Evolutionary conservation across 169 alveolate species (phyloP), one percentile per base, ranked within the genome.

Genomic region (Plasmodium knowlesi): DNA sequence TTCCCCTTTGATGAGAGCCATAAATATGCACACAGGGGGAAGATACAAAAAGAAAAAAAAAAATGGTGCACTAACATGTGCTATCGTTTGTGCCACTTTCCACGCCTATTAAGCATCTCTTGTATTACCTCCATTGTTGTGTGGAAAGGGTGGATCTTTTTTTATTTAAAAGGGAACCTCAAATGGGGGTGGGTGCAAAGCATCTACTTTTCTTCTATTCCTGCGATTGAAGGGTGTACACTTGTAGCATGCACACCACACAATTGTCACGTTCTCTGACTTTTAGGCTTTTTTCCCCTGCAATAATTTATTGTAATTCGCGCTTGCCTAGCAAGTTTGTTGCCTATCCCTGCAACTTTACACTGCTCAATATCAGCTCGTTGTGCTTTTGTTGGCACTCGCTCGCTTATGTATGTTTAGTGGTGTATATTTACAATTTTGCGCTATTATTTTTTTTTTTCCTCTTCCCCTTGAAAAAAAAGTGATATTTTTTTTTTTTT

Each of bases 81-180:
- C 3, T n/a, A 0, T 73, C 79, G 80, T 70, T 41, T 50, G 39
- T 22, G 28, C 34, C 72, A 28, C 78, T 84, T 41, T 84, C 50
- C 41, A 6, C 32, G 16, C 32, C 9, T 81, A 50, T 81, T 37
- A 81, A 81, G 34, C 67, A 54, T 46, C 78, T 53, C 70, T 5
- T 28, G 54, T 54, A 70, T 71, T 83, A 86, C 93, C 84, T 76
- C 86, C 93, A 86, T 86, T 28, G 70, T 10, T 86, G 70, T 22
- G 39, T 53, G 37, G 22, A 74, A 74, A 86, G 14, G 80, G 76
- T 67, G 76, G 76, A 25, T 6, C 5, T 5, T 34, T 67, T 67
- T 67, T 19, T 50, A 50, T 12, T 14, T 12, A 50, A 50, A 50
- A 22, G 61, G 61, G 22, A 19, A 3, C 22, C 61, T 50, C 30